A percentile compares a stretch with the other conserved stretches of the same genome.
phyloP scores from a whole-genome alignment of 768 basidiomycete genomes.

The Suillus plorans region DNA sequence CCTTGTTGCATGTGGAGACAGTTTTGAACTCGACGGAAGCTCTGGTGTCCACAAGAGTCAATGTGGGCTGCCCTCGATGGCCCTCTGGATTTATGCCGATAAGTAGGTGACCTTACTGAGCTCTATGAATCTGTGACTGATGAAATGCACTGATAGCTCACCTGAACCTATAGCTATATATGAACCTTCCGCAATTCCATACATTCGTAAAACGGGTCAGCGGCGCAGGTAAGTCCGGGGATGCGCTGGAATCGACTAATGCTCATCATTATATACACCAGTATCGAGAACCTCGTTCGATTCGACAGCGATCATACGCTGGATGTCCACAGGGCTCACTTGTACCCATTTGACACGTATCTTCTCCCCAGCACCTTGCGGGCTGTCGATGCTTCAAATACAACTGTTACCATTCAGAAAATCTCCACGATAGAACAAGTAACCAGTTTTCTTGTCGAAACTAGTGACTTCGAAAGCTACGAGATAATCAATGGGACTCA shows the following conservation, averaged over 20 bases:
- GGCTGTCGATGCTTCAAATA: constrained; percentile 34
- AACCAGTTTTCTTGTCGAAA: constrained; percentile 46
- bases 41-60: constrained; percentile 44
- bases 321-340: constrained; percentile 51
- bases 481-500: constrained; percentile 21
- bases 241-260: background rate
- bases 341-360: constrained; percentile 62
- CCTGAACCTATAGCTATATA: constrained; percentile 39
- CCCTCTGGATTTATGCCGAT: constrained; percentile 48
- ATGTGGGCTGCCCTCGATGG: constrained; percentile 48
- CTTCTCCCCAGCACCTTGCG: constrained; percentile 48
- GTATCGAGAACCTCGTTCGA: constrained; percentile 54
- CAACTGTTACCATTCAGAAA: constrained; percentile 42
- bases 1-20: constrained; percentile 50
- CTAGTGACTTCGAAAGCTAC: constrained; percentile 40
- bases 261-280: constrained; percentile 18
- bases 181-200: constrained; percentile 48
- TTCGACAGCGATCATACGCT: constrained; percentile 58
- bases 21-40: constrained; percentile 44
- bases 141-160: constrained; percentile 25
- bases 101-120: constrained; percentile 33
- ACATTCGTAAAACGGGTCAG: constrained; percentile 37
- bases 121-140: background rate
- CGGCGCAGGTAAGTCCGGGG: constrained; percentile 38
- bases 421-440: constrained; percentile 43